Evolutionary conservation across 1,139 yeast species (phyloP), one percentile per base, ranked within the genome.

Genomic region (Suhomyces bolitotheri): DNA sequence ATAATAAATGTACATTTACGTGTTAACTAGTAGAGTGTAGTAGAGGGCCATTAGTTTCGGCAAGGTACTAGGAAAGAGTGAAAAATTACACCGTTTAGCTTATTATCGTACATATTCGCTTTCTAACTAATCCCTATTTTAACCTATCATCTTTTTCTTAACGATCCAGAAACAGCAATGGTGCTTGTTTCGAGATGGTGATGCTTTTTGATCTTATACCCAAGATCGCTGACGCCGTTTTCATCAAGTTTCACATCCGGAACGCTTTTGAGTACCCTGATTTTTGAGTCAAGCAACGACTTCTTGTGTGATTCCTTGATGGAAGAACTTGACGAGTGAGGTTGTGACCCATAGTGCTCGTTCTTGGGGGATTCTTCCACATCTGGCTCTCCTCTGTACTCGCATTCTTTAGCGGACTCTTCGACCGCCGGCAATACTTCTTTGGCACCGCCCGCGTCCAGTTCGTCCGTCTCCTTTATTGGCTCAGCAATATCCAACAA

Each of bases 201-300:
- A 46, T 71, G 77, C 47, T 60, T 69, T 41, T 57, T 67, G 30
- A 71, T 56, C 44, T 54, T 64, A 43, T 71, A 71, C 3, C 77
- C 77, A 38, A 71, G 59, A 22, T 69, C 70, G 46, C 76, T 69
- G 30, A 52, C 35, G 3, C 75, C 74, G 40, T 47, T 53, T 17
- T 52, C 38, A 34, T 66, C 73, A 17, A 66, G 33, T 24, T 48
- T 53, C 21, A 58, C 32, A 26, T 52, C 53, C 7, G 51, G 40
- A 26, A 36, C 19, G 31, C 36, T 32, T 21, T 44, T 37, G 29
- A 39, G 34, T 9, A 33, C 20, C 8, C 23, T 31, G 21, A 22
- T 11, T 16, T 29, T 27, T 8, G 28, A 22, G 11, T 29, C 31
- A 9, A 38, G 25, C 10, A 36, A 19, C 4, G 38, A 22, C 19